Evolutionary conservation across 176 grass and related monocot genomes (phyloP), one percentile per base, ranked within the genome.

Genomic region (Calamus simplicifolius): DNA sequence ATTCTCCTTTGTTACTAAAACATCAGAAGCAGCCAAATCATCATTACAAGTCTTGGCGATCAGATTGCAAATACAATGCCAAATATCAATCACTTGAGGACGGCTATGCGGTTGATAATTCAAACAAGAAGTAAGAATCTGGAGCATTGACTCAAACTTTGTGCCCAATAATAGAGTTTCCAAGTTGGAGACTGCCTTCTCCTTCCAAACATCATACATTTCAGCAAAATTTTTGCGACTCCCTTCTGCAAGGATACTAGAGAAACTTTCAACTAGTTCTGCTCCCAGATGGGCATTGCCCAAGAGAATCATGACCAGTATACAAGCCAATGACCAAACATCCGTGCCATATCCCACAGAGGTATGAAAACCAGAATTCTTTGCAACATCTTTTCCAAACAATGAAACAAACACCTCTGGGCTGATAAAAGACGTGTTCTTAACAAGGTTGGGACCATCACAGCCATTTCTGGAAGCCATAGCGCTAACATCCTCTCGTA

Each of bases 291-390:
- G 35, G 12, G 57, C 57, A 70, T 91, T 80, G 31, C 84, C 63
- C 25, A 69, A 85, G 80, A 97, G 68, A 76, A 88, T 71, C 13
- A 63, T 69, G 74, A 80, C 51, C n/a, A 88, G 58, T 10, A 98
- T 58, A 65, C 93, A 88, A 6, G 78, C 73, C 35, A 98, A 62
- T 16, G 82, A 81, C 93, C 93, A 92, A 77, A 82, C 57, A 78
- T 98, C 93, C 13, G 79, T 83, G 51, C 56, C 66, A 63, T 64
- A 67, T 18, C 73, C 75, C 52, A 67, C 30, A 14, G 67, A 69
- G 17, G 58, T 73, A 71, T 70, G 49, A 53, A 75, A 66, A 52
- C 64, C 69, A 49, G 2, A 5, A 48, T 73, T 66, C 49, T 66
- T 67, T 5, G 5, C 43, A 7, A 0, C 43, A 49, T 57, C 26